Conservation (phyloP, 805 yeast species). For the Barnettozyma salicaria region DNA sequence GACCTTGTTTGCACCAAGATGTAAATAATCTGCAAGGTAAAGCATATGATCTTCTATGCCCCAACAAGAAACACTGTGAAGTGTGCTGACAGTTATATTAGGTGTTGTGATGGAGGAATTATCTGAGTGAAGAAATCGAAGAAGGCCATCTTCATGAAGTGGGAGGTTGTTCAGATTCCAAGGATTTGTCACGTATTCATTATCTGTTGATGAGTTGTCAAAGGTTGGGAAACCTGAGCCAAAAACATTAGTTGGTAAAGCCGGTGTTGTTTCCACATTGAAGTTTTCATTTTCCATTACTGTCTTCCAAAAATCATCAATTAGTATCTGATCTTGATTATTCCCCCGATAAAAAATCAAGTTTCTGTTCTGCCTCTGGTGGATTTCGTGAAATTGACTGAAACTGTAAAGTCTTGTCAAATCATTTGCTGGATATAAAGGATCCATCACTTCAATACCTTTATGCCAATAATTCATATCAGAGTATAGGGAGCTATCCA, state of each 20-base stretch:
- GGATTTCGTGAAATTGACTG: slow-evolving; percentile 54
- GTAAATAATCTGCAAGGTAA: slow-evolving; percentile 46
- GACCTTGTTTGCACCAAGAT: slow-evolving; percentile 46
- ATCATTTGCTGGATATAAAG: slow-evolving; percentile 32
- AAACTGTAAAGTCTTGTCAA: slow-evolving; percentile 48
- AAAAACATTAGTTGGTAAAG: slow-evolving; percentile 32
- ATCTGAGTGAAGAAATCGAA: slow-evolving; percentile 40
- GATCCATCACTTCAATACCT: slow-evolving; percentile 35
- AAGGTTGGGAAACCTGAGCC: slow-evolving; percentile 34
- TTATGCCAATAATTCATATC: slow-evolving; percentile 41
- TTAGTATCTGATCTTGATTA: slow-evolving; percentile 18
- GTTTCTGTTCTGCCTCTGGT: slow-evolving; percentile 33
- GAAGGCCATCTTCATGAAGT: slow-evolving; percentile 40
- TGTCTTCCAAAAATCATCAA: slow-evolving; percentile 18
- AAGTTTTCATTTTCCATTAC: slow-evolving; percentile 29
- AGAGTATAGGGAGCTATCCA: too few species aligned
- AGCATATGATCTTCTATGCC: slow-evolving; percentile 54
- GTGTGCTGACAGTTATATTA: slow-evolving; percentile 44
- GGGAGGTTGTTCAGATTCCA: slow-evolving; percentile 61
- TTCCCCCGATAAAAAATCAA: slow-evolving; percentile 3
- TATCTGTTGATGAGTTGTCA: slow-evolving; percentile 7
- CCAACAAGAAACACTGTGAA: slow-evolving; percentile 54
- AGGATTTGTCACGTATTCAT: slow-evolving; percentile 27
- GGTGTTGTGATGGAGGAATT: slow-evolving; percentile 38
- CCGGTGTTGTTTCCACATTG: slow-evolving; percentile 33